Evolutionary conservation across 2,329 filamentous ascomycete species (phyloP), one percentile per base, ranked within the genome.

Genomic region (Stachybotrys chlorohalonatus): DNA sequence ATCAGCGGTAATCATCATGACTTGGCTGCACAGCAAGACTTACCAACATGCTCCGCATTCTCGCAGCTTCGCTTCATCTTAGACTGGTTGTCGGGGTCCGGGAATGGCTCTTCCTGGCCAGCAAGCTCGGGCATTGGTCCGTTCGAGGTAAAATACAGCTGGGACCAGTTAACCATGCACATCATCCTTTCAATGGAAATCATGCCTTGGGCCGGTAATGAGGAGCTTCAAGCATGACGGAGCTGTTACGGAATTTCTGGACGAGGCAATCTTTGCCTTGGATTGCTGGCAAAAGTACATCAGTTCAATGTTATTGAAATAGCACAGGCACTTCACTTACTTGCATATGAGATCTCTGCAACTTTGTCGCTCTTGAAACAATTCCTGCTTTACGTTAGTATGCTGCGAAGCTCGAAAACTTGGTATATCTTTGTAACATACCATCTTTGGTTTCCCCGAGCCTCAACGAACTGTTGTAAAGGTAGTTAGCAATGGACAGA

Each of bases 181-280:
- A 1, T 31, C 6, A 16, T 32, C n/a, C 31, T n/a, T 51, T 15
- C 3, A 24, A 2, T 36, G 30, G 4, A 24, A 8, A 11, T 56
- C 67, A 61, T 69, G 91, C 87, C 78, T 95, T 95, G 1, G 94
- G 94, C 1, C 90, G 85, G 64, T 90, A 95, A 53, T 87, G 84
- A 1, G 83, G 77, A 11, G 85, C 82, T 71, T 97, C 92, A 1
- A 93, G 77, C 90, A 97, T 96, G 32, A 99, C 91, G 0, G 90
- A 93, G 46, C 90, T 96, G 74, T 99, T 99, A 42, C 94, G 86
- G 66, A 99, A 99, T 67, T 97, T 96, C 68, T 95, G 89, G 7
- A 96, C 83, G 0, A 97, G 78, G 59, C 90, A 93, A 65, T 96
- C 91, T 59, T 87, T 87, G 49, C 94, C 94, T 74, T 99, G 94